These are phyloP conservation scores for Nicotiana benthamiana DNA, from an alignment of 257 asterid genomes.

Conservation along the genomic window DNA sequence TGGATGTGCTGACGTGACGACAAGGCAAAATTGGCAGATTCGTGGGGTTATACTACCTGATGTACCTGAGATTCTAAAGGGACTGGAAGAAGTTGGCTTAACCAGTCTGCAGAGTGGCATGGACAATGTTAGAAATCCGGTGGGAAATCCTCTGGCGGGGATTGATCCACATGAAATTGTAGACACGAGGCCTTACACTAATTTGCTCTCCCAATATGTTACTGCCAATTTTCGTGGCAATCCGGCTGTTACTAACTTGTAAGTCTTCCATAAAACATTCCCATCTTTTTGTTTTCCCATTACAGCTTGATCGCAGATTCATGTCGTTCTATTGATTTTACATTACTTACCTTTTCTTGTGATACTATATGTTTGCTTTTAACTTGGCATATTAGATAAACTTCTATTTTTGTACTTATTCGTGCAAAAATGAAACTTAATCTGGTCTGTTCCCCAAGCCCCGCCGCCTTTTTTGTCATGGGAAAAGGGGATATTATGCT, in stretches of 20 bases:
- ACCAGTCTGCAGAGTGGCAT: constrained; percentile 97
- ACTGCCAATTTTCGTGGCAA: constrained; percentile 79
- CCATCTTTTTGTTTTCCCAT: not conserved
- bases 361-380: not conserved
- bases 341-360: not conserved
- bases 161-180: constrained; percentile 84
- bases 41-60: constrained; percentile 86
- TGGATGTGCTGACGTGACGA: constrained; percentile 90
- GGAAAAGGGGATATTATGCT: too few species aligned
- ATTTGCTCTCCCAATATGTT: constrained; percentile 69
- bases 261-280: constrained; percentile 15
- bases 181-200: constrained; percentile 81
- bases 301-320: not conserved
- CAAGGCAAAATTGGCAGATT: constrained; percentile 95
- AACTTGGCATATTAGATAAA: not conserved
- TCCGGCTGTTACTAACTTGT: constrained; percentile 79
- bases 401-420: too few species aligned
- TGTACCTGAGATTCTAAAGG: constrained; percentile 77
- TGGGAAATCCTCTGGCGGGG: constrained; percentile 93
- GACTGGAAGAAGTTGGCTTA: constrained; percentile 77
- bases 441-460: too few species aligned
- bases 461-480: too few species aligned
- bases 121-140: constrained; percentile 97
- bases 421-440: too few species aligned
- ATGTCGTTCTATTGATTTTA: not conserved